A percentile compares a stretch with the other conserved stretches of the same genome.
phyloP scores from a whole-genome alignment of 768 basidiomycete species.

The Xerocomus potaroensis region DNA sequence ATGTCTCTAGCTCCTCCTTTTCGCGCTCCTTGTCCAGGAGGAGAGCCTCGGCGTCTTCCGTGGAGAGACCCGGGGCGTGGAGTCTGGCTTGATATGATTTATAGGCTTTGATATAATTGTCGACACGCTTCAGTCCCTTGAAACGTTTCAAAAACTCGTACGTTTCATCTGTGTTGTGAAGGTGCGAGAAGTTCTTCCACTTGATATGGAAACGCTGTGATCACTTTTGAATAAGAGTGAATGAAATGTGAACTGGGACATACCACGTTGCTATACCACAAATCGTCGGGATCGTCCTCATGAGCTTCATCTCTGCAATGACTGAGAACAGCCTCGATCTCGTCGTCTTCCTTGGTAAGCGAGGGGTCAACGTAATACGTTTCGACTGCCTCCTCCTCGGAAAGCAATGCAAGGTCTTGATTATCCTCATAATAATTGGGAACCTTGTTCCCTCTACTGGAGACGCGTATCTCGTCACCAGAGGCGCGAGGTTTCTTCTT shows the following conservation, averaged over 20 bases:
- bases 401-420: constrained; percentile 71
- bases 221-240: constrained; percentile 6
- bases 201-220: constrained; percentile 95
- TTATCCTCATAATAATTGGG: constrained; percentile 80
- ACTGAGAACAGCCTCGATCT: constrained; percentile 87
- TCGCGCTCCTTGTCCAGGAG: constrained; percentile 87
- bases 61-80: constrained; percentile 59
- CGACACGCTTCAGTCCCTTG: constrained; percentile 94
- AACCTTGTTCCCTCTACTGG: constrained; percentile 67
- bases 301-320: constrained; percentile 84
- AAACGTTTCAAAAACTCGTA: constrained; percentile 95
- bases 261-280: constrained; percentile 88
- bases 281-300: constrained; percentile 70
- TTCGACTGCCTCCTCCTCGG: constrained; percentile 51
- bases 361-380: constrained; percentile 53
- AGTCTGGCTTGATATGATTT: constrained; percentile 68
- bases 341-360: constrained; percentile 64
- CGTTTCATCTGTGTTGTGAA: constrained; percentile 99
- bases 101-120: constrained; percentile 96
- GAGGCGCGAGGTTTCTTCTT: constrained; percentile 63
- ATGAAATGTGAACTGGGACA: constrained; percentile 13
- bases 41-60: constrained; percentile 87
- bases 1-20: constrained; percentile 87
- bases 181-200: constrained; percentile 97
- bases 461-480: constrained; percentile 73